phyloP scores from a whole-genome alignment of 2,329 filamentous ascomycete species.

The Trichoderma sp. region DNA sequence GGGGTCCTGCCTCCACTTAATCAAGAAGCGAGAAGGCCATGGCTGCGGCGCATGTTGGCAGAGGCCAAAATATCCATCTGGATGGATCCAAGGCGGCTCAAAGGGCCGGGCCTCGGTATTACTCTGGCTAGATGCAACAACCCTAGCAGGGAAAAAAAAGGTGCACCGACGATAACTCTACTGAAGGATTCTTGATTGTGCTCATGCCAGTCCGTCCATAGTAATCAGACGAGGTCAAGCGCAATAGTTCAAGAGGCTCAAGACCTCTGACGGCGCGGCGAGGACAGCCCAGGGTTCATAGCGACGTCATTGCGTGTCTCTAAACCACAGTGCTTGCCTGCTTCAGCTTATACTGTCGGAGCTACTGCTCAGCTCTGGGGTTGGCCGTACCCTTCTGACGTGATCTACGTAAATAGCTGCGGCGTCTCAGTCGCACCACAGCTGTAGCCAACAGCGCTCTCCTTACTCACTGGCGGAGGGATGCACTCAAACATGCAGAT shows the following conservation, averaged over 20 bases:
- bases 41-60: conserved; percentile 19
- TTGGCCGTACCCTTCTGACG: conserved; percentile 6
- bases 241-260: not conserved
- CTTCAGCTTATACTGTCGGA: conserved; percentile 1
- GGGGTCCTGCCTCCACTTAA: conserved; percentile 26
- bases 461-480: not conserved
- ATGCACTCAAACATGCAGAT: not conserved
- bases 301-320: conserved; percentile 22
- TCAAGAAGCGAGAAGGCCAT: conserved; percentile 19
- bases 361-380: not conserved
- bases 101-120: conserved; percentile 22
- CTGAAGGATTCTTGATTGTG: not conserved
- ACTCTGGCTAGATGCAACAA: conserved; percentile 17
- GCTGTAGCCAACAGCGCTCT: not conserved
- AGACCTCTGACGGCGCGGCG: not conserved
- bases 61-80: conserved; percentile 7
- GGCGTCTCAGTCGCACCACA: not conserved
- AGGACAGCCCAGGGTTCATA: not conserved
- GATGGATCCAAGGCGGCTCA: conserved; percentile 8
- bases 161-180: not conserved
- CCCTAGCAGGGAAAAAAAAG: not conserved
- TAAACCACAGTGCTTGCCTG: conserved; percentile 7
- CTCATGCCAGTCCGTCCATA: not conserved
- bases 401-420: not conserved
- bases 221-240: not conserved